Evolutionary conservation across 345 rosid genomes (phyloP).

Genomic region (Populus nigra): DNA sequence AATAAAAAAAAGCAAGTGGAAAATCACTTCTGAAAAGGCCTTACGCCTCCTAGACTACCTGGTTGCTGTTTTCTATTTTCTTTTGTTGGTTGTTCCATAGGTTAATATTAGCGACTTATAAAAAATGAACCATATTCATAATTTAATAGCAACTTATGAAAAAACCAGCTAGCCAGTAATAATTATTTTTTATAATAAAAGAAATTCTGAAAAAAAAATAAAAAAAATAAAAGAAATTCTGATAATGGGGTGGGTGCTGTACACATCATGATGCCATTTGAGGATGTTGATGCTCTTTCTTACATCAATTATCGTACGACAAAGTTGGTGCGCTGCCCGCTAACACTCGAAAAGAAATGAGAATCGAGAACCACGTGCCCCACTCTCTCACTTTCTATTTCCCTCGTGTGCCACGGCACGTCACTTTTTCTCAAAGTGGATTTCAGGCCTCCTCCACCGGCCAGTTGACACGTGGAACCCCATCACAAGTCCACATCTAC

Average conservation of each 20-base stretch:
- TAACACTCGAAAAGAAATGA: background rate
- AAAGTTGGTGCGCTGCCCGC: background rate
- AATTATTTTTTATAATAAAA: no score
- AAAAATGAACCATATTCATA: background rate
- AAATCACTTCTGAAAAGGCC: no score
- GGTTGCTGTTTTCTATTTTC: background rate
- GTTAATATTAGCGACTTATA: no score
- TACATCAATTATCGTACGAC: background rate
- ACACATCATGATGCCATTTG: background rate
- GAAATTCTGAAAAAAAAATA: no score
- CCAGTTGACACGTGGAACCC: background rate
- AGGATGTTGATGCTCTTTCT: background rate
- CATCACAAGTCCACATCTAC: background rate
- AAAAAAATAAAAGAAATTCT: no score
- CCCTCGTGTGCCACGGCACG: background rate
- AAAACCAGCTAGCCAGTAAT: no score
- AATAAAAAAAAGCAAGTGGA: no score
- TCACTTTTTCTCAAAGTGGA: background rate
- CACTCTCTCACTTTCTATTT: background rate
- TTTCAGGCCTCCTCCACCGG: background rate
- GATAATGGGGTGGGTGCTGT: background rate
- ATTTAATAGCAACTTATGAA: background rate
- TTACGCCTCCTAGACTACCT: no score
- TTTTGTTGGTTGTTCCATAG: background rate
- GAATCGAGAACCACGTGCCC: background rate